Conservation (phyloP, 148 eudicot species). For the Agrostemma githago region DNA sequence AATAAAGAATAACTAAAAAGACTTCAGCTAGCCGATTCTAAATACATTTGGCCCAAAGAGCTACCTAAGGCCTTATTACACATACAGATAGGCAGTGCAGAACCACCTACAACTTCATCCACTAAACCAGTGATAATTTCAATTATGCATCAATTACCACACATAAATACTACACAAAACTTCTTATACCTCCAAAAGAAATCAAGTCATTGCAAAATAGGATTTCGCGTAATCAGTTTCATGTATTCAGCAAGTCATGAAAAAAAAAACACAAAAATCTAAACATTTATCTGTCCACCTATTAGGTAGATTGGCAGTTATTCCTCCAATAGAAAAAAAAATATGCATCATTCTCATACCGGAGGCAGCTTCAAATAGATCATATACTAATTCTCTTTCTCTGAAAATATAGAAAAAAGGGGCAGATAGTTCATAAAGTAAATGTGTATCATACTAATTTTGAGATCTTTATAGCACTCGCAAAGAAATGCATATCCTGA, state of each 20-base stretch:
- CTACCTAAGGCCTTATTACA: neutral
- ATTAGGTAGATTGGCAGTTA: too few species aligned
- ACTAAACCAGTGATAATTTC: neutral
- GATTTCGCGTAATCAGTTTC: too few species aligned
- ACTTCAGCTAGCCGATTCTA: neutral
- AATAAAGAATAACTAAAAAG: slow-evolving; percentile 1
- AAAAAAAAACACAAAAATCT: too few species aligned
- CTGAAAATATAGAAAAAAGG: too few species aligned
- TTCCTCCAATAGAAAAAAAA: too few species aligned
- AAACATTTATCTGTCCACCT: too few species aligned
- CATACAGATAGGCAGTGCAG: neutral
- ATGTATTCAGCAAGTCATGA: too few species aligned
- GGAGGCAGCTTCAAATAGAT: too few species aligned
- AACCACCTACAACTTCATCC: neutral
- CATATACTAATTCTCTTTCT: too few species aligned
- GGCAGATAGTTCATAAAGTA: neutral
- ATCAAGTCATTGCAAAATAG: too few species aligned
- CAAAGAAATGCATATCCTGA: neutral
- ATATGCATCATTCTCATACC: too few species aligned
- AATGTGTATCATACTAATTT: neutral
- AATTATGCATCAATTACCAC: neutral
- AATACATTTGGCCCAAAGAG: neutral
- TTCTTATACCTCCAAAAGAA: neutral
- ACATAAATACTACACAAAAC: neutral
- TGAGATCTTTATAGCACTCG: neutral